Percentiles rank a stretch among this genome's conserved stretches.
Evolutionary conservation across 108 stramenopile genomes (phyloP).

Genomic region (Discostella stelligeroides): DNA sequence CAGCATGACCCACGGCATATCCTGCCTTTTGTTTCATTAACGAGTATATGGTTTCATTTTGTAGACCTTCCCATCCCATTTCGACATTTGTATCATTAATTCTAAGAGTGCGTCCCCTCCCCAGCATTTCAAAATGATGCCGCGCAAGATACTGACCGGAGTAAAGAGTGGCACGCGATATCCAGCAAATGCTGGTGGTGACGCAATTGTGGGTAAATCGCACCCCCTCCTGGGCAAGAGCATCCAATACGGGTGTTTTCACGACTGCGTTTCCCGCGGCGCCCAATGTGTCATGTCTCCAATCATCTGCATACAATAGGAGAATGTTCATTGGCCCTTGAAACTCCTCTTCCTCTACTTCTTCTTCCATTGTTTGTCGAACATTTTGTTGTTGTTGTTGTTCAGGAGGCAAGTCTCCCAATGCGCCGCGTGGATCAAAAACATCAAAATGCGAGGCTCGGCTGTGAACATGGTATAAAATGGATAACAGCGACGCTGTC

Average conservation of each 20-base stretch:
- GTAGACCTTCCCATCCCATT: conserved; percentile 51
- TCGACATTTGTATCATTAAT: conserved; percentile 27
- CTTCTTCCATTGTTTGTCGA: conserved; percentile 9
- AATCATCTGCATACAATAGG: conserved; percentile 58
- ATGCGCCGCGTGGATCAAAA: conserved; percentile 7
- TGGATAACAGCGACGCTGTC: conserved; percentile 3
- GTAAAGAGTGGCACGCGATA: conserved; percentile 62
- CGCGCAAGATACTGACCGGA: conserved; percentile 63
- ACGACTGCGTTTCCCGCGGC: conserved; percentile 56
- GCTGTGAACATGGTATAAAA: conserved; percentile 16
- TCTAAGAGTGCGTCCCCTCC: conserved; percentile 33
- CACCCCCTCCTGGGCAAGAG: conserved; percentile 62
- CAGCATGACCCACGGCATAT: conserved; percentile 67
- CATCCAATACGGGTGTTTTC: conserved; percentile 65
- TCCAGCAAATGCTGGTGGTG: conserved; percentile 75
- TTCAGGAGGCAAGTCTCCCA: conserved; percentile 3
- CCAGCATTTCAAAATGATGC: conserved; percentile 56
- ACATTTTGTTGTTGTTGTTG: background rate
- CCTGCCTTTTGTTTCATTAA: conserved; percentile 67
- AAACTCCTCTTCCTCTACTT: conserved; percentile 39
- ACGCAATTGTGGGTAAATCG: conserved; percentile 69
- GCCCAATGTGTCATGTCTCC: conserved; percentile 57
- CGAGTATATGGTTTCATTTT: conserved; percentile 74
- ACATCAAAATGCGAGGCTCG: conserved; percentile 1
- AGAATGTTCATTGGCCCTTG: conserved; percentile 48